These are phyloP conservation scores for Vigna reflexopilosa DNA, from an alignment of 306 rosid genomes.

Conservation along the genomic window DNA sequence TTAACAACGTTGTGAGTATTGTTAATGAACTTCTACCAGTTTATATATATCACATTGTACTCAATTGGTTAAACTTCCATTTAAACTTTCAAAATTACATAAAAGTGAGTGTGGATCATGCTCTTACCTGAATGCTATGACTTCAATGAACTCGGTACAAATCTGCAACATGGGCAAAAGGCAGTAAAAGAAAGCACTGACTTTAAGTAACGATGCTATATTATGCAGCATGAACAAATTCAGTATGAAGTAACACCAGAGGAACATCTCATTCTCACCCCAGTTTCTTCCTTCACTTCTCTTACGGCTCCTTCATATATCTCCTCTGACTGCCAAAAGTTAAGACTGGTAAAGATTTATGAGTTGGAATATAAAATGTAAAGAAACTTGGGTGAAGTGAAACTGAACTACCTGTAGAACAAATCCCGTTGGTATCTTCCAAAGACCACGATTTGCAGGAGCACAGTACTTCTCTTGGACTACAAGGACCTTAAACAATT, in stretches of 20 bases:
- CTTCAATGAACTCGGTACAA: slow-evolving; percentile 84
- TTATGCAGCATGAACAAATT: slow-evolving; percentile 6
- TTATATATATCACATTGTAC: not conserved
- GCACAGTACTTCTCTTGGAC: slow-evolving; percentile 81
- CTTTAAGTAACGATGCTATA: not conserved
- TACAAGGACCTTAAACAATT: slow-evolving; percentile 68
- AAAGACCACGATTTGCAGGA: slow-evolving; percentile 55
- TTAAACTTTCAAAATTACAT: not conserved
- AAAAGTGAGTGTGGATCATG: slow-evolving; percentile 1
- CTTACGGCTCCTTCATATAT: slow-evolving; percentile 79
- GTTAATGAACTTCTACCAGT: not conserved
- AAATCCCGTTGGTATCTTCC: slow-evolving; percentile 94
- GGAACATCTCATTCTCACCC: slow-evolving; percentile 53
- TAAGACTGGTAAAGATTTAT: slow-evolving; percentile 29
- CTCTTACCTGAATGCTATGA: slow-evolving; percentile 85
- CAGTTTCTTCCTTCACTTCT: slow-evolving; percentile 92
- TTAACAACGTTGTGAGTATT: not conserved
- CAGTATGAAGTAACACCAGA: slow-evolving; percentile 4
- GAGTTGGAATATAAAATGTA: not conserved
- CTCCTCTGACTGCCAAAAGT: slow-evolving; percentile 70
- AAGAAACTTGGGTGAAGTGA: not conserved
- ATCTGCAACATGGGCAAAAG: slow-evolving; percentile 63
- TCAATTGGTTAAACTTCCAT: not conserved
- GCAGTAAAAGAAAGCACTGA: slow-evolving; percentile 20
- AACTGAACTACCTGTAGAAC: slow-evolving; percentile 63